Evolutionary conservation across 331 rosid species (phyloP).

Genomic region (Quercus phellos): DNA sequence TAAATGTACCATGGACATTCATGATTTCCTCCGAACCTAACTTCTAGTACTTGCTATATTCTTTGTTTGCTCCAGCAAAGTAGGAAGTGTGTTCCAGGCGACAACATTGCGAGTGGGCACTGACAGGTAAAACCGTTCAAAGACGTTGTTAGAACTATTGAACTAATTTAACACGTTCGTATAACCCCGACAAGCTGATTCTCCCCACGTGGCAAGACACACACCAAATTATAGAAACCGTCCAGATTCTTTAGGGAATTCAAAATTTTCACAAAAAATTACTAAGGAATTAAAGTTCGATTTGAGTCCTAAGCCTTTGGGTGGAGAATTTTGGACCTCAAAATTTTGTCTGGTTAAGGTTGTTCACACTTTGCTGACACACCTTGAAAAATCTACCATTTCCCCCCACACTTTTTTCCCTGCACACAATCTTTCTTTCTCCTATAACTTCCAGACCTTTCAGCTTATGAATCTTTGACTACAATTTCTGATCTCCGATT

Average conservation of each 20-base stretch:
- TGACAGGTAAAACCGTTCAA: not conserved
- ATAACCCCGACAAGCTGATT: not conserved
- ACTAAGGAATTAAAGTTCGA: not conserved
- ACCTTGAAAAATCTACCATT: slow-evolving; percentile 30
- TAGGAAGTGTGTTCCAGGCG: not conserved
- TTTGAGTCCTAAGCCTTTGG: slow-evolving; percentile 16
- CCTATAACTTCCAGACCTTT: slow-evolving; percentile 11
- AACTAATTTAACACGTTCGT: not conserved
- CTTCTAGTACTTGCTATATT: too few species aligned
- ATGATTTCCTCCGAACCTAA: too few species aligned
- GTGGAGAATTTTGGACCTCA: slow-evolving; percentile 46
- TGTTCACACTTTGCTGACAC: slow-evolving; percentile 21
- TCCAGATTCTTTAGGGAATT: not conserved
- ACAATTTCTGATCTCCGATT: slow-evolving; percentile 18
- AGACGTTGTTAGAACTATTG: not conserved
- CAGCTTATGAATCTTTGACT: slow-evolving; percentile 42
- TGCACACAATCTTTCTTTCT: slow-evolving; percentile 23
- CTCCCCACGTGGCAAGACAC: not conserved
- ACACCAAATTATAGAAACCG: not conserved
- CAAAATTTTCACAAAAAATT: too few species aligned
- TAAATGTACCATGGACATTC: too few species aligned
- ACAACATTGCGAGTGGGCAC: not conserved
- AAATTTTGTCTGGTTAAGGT: slow-evolving; percentile 37
- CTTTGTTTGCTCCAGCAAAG: not conserved
- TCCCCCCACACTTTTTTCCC: slow-evolving; percentile 23